phyloP scores from a whole-genome alignment of 2,329 filamentous ascomycete species.

The Xylaria sp. region DNA sequence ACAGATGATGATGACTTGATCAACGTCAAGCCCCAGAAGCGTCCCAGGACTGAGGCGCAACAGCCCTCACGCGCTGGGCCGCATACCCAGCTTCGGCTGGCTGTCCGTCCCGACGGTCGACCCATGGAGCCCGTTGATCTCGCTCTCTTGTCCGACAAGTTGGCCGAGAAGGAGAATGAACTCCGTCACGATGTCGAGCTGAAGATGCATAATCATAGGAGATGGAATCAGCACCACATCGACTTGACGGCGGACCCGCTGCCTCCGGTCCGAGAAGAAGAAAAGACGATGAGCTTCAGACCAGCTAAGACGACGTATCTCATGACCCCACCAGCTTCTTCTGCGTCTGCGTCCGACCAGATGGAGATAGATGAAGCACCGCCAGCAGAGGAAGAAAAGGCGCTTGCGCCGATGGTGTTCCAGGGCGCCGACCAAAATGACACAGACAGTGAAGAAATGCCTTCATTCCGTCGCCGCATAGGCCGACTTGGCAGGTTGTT shows the following conservation, averaged over 20 bases:
- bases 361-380: conserved; percentile 58
- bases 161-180: conserved; percentile 79
- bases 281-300: conserved; percentile 67
- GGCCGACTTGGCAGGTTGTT: conserved; percentile 83
- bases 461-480: conserved; percentile 79
- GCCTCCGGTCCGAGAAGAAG: conserved; percentile 74
- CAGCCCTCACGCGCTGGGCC: conserved; percentile 62
- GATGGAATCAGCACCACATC: conserved; percentile 89
- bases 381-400: conserved; percentile 37
- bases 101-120: conserved; percentile 71
- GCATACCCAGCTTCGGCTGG: conserved; percentile 68
- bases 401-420: conserved; percentile 46
- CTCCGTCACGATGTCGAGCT: conserved; percentile 81
- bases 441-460: conserved; percentile 46
- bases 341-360: conserved; percentile 54
- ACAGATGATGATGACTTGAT: conserved; percentile 89
- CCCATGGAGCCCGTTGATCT: conserved; percentile 74
- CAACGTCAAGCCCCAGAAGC: conserved; percentile 84
- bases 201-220: conserved; percentile 83
- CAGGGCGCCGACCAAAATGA: conserved; percentile 46
- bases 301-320: conserved; percentile 72
- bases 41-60: conserved; percentile 57
- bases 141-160: conserved; percentile 72
- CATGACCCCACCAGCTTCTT: conserved; percentile 65
- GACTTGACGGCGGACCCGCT: conserved; percentile 86